Evolutionary conservation across 352 stramenopile species (phyloP), one percentile per base, ranked within the genome.

Genomic region (Phytophthora brassicae): DNA sequence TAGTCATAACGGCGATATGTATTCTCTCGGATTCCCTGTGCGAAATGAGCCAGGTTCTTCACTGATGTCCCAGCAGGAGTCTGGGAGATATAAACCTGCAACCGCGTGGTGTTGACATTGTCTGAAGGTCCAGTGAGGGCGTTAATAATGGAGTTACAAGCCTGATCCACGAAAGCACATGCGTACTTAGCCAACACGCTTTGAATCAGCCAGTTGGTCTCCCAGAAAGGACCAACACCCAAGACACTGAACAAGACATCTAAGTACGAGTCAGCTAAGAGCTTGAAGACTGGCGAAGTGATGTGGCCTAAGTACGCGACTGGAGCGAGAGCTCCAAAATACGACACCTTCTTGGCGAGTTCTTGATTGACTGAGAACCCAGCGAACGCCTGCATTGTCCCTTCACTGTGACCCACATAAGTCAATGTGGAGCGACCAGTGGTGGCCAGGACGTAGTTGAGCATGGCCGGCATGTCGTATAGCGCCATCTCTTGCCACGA

Each of bases 51-150:
- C 55, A 88, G 66, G 62, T 84, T 88, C 65, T 85, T 88, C 47
- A 86, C 76, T 1, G 76, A 86, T 13, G 79, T 88, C 3, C 76
- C 72, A 6, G 76, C 76, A 1, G 79, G 79, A 2, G 79, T 88
- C 55, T 86, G 76, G n/a, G 74, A 73, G 26, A 88, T 67, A 49
- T 88, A 88, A n/a, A 88, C 79, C 39, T 86, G 79, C 36, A 88
- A 62, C 3, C 79, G 68, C 12, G 72, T 80, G 8, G 61, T 68
- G 64, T 88, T 88, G 17, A 86, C 63, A 29, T 83, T 83, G 55
- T 83, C 59, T 9, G 78, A 82, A 17, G 66, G 68, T 20, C 78
- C 78, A 16, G 71, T 79, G 44, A 88, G 56, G 17, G 65, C 68
- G 47, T 88, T 82, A 64, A 88, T 82, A 57, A 75, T 57, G 5